Conservation (phyloP, 2,329 filamentous ascomycete genomes). For the Verticillium tricorpus region DNA sequence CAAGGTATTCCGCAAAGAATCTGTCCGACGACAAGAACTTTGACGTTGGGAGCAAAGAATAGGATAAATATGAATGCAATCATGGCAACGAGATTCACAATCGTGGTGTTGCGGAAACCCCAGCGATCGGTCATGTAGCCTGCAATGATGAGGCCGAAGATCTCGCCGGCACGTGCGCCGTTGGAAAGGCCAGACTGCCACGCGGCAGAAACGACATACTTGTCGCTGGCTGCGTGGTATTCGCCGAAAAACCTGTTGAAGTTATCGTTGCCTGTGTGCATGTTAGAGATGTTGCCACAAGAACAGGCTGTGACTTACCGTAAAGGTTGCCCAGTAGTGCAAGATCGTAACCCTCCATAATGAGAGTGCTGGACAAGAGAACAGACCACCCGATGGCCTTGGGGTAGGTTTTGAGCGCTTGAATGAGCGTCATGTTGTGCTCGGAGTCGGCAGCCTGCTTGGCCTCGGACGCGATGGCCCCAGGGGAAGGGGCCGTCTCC, state of each 20-base stretch:
- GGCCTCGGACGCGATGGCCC: slow-evolving; percentile 29
- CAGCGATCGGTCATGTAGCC: slow-evolving; percentile 47
- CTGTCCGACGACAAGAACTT: slow-evolving; percentile 43
- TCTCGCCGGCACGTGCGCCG: slow-evolving; percentile 47
- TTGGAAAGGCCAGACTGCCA: slow-evolving; percentile 57
- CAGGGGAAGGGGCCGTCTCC: slow-evolving; percentile 1
- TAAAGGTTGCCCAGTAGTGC: slow-evolving; percentile 45
- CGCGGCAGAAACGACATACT: slow-evolving; percentile 43
- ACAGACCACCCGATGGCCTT: slow-evolving; percentile 45
- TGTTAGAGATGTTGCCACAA: neutral
- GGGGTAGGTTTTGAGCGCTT: slow-evolving; percentile 37
- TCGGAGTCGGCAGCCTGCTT: slow-evolving; percentile 35
- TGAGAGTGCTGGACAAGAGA: slow-evolving; percentile 38
- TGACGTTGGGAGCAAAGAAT: slow-evolving; percentile 46
- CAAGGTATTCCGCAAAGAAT: slow-evolving; percentile 47
- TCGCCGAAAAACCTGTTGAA: slow-evolving; percentile 44
- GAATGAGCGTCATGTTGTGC: slow-evolving; percentile 33
- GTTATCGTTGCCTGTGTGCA: neutral
- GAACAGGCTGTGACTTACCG: neutral
- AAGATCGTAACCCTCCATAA: slow-evolving; percentile 50
- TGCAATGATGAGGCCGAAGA: slow-evolving; percentile 49
- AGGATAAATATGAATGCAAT: slow-evolving; percentile 47
- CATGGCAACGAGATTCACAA: slow-evolving; percentile 40
- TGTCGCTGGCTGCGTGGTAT: slow-evolving; percentile 23
- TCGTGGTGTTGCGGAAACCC: slow-evolving; percentile 47